phyloP scores from a whole-genome alignment of 305 asterid species.

The Plantago lanceolata region DNA sequence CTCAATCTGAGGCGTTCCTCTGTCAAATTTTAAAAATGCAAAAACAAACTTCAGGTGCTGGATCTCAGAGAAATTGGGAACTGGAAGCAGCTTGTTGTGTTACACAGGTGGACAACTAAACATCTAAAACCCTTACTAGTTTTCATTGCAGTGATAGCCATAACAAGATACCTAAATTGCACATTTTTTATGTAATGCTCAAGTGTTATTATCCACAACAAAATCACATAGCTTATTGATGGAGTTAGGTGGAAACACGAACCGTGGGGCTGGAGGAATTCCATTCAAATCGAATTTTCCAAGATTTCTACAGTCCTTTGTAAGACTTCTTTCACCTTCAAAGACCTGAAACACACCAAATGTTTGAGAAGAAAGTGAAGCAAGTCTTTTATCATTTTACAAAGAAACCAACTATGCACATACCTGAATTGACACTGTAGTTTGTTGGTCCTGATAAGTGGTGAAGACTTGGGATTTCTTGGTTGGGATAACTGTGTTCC shows the following conservation, averaged over 20 bases:
- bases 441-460: slow-evolving; percentile 58
- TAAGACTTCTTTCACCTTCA: slow-evolving; percentile 94
- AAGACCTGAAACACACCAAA: slow-evolving; percentile 45
- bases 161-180: no score
- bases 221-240: not conserved
- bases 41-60: not conserved
- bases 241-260: not conserved
- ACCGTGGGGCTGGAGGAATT: slow-evolving; percentile 96
- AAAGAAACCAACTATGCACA: not conserved
- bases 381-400: not conserved
- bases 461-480: slow-evolving; percentile 60
- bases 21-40: slow-evolving; percentile 26
- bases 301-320: slow-evolving; percentile 85
- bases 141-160: no score
- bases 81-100: no score
- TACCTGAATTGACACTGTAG: slow-evolving; percentile 52
- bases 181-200: no score
- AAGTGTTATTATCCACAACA: not conserved
- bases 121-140: no score
- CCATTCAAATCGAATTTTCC: slow-evolving; percentile 92
- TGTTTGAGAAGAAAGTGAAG: not conserved
- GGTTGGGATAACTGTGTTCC: slow-evolving; percentile 55
- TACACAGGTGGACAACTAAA: no score
- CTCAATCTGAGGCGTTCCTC: slow-evolving; percentile 92
- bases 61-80: not conserved